These are phyloP conservation scores for Echites panduratus DNA, from an alignment of 257 asterid genomes.

Conservation along the genomic window DNA sequence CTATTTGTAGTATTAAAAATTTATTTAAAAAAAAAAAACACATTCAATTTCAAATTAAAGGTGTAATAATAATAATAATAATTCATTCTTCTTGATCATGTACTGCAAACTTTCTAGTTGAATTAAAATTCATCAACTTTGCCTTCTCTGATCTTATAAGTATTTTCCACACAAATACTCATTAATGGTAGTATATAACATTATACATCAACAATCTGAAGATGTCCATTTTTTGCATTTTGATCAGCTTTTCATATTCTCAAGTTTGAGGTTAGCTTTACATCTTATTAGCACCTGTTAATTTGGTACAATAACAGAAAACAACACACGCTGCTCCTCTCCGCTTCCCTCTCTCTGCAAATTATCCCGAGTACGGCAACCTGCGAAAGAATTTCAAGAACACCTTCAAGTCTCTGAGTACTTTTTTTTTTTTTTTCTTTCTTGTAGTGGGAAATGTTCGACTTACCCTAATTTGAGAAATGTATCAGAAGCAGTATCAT, in stretches of 20 bases:
- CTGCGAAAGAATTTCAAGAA: neutral
- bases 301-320: neutral
- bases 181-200: too few species aligned
- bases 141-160: too few species aligned
- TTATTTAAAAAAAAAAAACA: too few species aligned
- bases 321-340: neutral
- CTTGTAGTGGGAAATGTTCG: too few species aligned
- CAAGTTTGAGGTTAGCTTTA: conserved; percentile 3
- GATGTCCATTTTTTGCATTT: neutral
- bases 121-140: too few species aligned
- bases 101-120: too few species aligned
- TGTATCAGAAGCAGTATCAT: conserved; percentile 56
- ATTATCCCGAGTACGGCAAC: conserved; percentile 33
- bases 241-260: neutral
- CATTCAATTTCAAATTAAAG: too few species aligned
- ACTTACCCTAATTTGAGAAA: conserved; percentile 79
- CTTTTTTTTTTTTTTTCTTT: too few species aligned
- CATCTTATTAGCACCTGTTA: conserved; percentile 1
- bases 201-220: neutral
- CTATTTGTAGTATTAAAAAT: too few species aligned
- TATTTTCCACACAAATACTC: too few species aligned
- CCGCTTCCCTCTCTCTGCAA: neutral
- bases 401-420: neutral
- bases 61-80: too few species aligned
- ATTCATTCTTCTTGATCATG: too few species aligned